A percentile compares a stretch with the other conserved stretches of the same genome.
Evolutionary conservation across 2,329 filamentous ascomycete genomes (phyloP).

Genomic region (Fusarium sterilihyphosum): DNA sequence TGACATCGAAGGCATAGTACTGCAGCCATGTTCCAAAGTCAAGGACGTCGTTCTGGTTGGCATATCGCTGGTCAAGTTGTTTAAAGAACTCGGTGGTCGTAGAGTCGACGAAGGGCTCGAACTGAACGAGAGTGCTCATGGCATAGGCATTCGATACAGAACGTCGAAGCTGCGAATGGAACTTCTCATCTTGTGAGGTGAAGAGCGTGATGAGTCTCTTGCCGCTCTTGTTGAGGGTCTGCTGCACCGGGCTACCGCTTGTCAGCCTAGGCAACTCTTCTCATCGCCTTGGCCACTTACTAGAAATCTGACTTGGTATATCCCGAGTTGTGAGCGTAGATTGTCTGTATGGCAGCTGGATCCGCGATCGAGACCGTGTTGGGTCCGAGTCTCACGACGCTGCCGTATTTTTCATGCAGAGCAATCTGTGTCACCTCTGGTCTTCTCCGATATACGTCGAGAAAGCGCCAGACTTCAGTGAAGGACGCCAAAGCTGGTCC

Average conservation of each 20-base stretch:
- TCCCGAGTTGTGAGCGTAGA: conserved; percentile 18
- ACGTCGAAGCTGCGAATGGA: neutral
- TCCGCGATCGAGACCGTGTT: conserved; percentile 5
- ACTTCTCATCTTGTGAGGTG: conserved; percentile 2
- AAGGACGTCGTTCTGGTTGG: neutral
- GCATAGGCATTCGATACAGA: neutral
- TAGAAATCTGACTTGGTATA: conserved; percentile 13
- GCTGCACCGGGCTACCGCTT: neutral
- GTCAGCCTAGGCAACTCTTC: neutral
- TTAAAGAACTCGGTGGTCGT: neutral
- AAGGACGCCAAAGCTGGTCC: conserved; percentile 1
- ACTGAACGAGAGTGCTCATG: conserved; percentile 3
- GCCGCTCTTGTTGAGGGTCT: neutral
- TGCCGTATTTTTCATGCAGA: conserved; percentile 14
- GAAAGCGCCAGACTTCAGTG: conserved; percentile 20
- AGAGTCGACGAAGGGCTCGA: conserved; percentile 1
- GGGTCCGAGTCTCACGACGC: conserved; percentile 17
- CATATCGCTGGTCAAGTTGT: neutral
- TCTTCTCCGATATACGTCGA: conserved; percentile 13
- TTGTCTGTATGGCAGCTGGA: neutral
- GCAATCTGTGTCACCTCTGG: conserved; percentile 20
- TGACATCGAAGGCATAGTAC: conserved; percentile 36
- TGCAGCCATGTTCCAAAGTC: conserved; percentile 32
- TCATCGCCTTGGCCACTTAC: accelerated
- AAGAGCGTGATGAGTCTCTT: neutral